Base-by-base conservation (phyloP, 2,329 filamentous ascomycete species). In the Cryphonectria naterciae region DNA sequence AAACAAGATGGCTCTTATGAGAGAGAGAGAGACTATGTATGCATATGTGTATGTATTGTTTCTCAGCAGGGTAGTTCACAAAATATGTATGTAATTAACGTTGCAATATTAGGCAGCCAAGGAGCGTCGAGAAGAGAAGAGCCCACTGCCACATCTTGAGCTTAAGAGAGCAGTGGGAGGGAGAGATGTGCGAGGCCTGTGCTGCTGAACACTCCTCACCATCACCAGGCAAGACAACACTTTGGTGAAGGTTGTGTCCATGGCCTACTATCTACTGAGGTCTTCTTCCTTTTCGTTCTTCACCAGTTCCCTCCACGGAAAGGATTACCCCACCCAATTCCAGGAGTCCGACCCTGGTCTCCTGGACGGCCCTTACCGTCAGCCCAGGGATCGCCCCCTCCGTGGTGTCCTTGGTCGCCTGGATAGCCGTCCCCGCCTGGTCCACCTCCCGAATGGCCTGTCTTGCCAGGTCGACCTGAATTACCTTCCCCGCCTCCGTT, bases 41-140 rank as follows among this genome's bases (percentile, higher is more conserved):
- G 22, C 17, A 49, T 46, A 7, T 46, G 19, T 49, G 5, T 58
- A 54, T 54, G n/a, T 54, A 54, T 25, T 52, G 49, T 58, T 58
- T 4, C 54, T n/a, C 54, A 35, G 28, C 25, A 58, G 54, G 25
- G 25, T n/a, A 35, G 25, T 19, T 58, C 54, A 58, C 54, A 58
- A 58, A 19, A 8, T 58, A 58, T 58, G 52, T 56, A 46, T 46
- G 46, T 49, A 49, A 49, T 49, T 49, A 58, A 35, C 32, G 54
- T 32, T 58, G 54, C 25, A 58, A 58, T 32, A 32, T 46, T 25
- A 68, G 56, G n/a, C 28, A 58, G 43, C 41, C 46, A 72, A 72
- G 56, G 71, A 72, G 56, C 56, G 71, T 69, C 71, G 61, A 71
- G 71, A 72, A 72, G 28, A 37, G 19, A 71, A 72, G 41, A 19